Percentiles rank a stretch among this genome's conserved stretches.
Evolutionary conservation across 805 yeast genomes (phyloP).

Genomic region (Metschnikowia lochheadii): DNA sequence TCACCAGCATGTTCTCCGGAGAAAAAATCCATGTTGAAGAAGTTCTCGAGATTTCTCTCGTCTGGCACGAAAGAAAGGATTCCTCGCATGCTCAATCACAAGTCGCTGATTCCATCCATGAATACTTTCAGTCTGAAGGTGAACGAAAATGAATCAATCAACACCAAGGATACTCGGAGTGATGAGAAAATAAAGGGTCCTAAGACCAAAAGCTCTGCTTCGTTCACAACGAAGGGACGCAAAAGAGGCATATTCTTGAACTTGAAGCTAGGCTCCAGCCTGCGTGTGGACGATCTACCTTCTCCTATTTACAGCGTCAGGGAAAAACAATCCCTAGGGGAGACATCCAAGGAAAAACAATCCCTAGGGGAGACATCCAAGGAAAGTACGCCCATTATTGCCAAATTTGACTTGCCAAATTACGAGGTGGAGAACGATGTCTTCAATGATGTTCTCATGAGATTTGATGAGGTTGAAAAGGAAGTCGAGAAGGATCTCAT

Average conservation of each 20-base stretch:
- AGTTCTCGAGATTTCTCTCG: constrained; percentile 7
- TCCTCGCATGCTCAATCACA: constrained; percentile 4
- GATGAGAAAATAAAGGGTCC: background rate
- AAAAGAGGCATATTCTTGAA: constrained; percentile 2
- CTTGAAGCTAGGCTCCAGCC: constrained; percentile 3
- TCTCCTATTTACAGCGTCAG: constrained; percentile 8
- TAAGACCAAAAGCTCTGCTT: background rate
- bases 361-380: background rate
- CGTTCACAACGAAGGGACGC: background rate
- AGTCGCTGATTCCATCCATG: constrained; percentile 4
- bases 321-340: background rate
- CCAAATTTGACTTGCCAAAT: constrained; percentile 13
- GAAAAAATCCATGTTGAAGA: constrained; percentile 7
- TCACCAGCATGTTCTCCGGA: background rate
- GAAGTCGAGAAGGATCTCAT: constrained; percentile 15
- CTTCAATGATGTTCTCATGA: constrained; percentile 15
- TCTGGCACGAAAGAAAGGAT: constrained; percentile 6
- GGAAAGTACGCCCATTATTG: background rate
- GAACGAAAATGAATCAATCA: background rate
- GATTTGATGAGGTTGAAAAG: constrained; percentile 17
- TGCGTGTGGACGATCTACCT: constrained; percentile 2
- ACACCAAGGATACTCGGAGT: background rate
- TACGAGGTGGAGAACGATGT: constrained; percentile 14
- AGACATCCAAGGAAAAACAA: background rate
- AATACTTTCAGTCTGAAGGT: background rate